phyloP scores from a whole-genome alignment of 2,329 filamentous ascomycete genomes.

The Exophiala bonariae region DNA sequence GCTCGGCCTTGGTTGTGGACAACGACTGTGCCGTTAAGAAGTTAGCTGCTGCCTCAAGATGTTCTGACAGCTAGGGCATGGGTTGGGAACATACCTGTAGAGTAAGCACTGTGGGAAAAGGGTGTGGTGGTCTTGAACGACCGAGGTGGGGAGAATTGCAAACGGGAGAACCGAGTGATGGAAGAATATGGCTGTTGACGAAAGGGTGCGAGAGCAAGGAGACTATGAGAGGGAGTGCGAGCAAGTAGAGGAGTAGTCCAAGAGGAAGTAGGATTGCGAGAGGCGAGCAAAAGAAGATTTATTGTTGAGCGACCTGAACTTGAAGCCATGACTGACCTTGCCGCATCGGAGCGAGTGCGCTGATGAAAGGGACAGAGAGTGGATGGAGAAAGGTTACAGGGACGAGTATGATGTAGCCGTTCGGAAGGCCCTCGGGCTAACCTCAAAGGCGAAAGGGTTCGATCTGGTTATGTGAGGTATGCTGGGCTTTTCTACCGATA shows the following conservation, averaged over 20 bases:
- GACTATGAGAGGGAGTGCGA: not conserved
- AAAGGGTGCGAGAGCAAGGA: slow-evolving; percentile 5
- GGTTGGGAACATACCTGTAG: slow-evolving; percentile 13
- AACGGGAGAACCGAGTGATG: no score
- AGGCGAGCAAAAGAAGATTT: slow-evolving; percentile 13
- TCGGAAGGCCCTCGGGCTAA: slow-evolving; percentile 1
- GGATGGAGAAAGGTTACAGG: not conserved
- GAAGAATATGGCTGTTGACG: not conserved
- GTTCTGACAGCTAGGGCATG: not conserved
- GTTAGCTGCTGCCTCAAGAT: not conserved
- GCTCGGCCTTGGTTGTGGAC: slow-evolving; percentile 26
- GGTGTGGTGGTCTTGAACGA: not conserved
- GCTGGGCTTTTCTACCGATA: no score
- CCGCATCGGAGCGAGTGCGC: slow-evolving; percentile 4
- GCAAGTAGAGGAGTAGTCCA: not conserved
- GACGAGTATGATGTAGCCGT: not conserved
- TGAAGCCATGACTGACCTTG: slow-evolving; percentile 12
- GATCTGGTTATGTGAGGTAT: no score
- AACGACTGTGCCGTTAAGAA: slow-evolving; percentile 19
- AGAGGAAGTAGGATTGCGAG: not conserved
- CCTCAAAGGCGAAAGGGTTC: not conserved
- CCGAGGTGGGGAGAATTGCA: not conserved
- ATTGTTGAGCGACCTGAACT: slow-evolving; percentile 14
- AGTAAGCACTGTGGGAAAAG: slow-evolving; percentile 5
- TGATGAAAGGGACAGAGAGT: slow-evolving; percentile 3